Base-by-base conservation (phyloP, 2,329 filamentous ascomycete species). In the Xylariaceae sp. region DNA sequence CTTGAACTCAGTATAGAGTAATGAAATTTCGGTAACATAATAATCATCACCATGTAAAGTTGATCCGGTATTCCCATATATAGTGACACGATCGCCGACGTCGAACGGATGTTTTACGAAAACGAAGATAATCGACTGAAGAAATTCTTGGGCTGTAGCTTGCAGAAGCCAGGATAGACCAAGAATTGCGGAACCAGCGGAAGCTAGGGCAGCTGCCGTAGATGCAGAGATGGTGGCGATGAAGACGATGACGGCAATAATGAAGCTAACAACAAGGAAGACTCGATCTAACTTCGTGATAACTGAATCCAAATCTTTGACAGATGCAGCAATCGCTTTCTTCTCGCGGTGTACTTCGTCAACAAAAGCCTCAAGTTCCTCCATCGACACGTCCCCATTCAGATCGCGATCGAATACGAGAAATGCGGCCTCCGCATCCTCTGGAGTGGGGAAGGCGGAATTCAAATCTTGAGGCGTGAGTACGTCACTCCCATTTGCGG, bases 91-190 rank as follows among this genome's bases (percentile, higher is more conserved):
- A 70, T 97, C 93, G 48, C 93, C 93, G 3, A 97, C 92, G 71
- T 97, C 93, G 64, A 97, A 97, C 0, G 93, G 93, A 70, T 97
- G 93, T 77, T 97, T 97, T 74, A 97, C 87, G 64, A 97, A 96
- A 62, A 97, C 92, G 68, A 97, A 97, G 63, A 97, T 89, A 67
- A 93, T 85, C 8, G 92, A 96, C 73, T 96, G 92, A 2, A 97
- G 78, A 63, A 97, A 96, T 68, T 97, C 93, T 68, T 96, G 92
- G 0, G 93, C 93, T 0, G 93, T 97, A 0, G 90, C 89, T 55
- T 92, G 91, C 64, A 97, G 91, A 50, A 97, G 79, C 93, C 93
- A 97, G 0, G 91, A 92, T 1, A 97, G 79, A 50, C 92, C 93
- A 6, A 97, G 81, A n/a, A 97, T 81, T 3, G 89, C 85, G 1